A percentile compares a stretch with the other conserved stretches of the same genome.
These are phyloP conservation scores for Pleurotus giganteus DNA, from an alignment of 768 basidiomycete genomes.

Conservation along the genomic window DNA sequence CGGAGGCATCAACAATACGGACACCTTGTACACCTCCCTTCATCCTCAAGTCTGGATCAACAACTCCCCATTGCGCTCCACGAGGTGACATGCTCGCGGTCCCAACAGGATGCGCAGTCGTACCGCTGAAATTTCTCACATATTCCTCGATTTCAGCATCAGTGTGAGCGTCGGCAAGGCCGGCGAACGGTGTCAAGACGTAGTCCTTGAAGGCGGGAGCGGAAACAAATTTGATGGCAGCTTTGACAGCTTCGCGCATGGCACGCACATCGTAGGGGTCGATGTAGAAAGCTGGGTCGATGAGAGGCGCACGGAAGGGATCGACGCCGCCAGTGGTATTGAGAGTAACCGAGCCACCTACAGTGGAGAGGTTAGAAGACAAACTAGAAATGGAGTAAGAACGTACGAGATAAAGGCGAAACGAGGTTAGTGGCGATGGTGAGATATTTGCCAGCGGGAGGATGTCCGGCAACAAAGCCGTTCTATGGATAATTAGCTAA, in stretches of 20 bases:
- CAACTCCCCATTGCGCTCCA: slow-evolving; percentile 30
- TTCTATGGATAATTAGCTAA: background rate
- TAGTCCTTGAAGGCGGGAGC: slow-evolving; percentile 25
- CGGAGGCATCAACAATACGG: background rate
- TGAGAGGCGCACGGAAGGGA: slow-evolving; percentile 26
- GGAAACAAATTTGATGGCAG: slow-evolving; percentile 20
- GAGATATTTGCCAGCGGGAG: background rate
- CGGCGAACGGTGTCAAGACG: too few species aligned
- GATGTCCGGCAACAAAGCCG: background rate
- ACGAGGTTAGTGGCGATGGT: background rate
- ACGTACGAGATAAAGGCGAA: background rate
- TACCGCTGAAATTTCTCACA: slow-evolving; percentile 9
- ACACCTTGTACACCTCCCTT: slow-evolving; percentile 22
- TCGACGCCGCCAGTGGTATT: background rate
- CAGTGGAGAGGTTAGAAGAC: background rate
- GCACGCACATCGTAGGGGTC: slow-evolving; percentile 20
- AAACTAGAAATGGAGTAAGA: background rate
- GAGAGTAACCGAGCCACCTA: background rate
- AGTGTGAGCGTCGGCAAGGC: too few species aligned
- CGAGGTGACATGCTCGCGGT: slow-evolving; percentile 31
- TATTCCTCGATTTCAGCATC: too few species aligned
- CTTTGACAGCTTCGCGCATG: slow-evolving; percentile 22
- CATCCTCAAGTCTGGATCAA: slow-evolving; percentile 34
- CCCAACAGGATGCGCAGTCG: slow-evolving; percentile 30
- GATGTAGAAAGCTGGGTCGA: slow-evolving; percentile 42